Base-by-base conservation (phyloP, 306 rosid genomes). In the Luffa acutangula region DNA sequence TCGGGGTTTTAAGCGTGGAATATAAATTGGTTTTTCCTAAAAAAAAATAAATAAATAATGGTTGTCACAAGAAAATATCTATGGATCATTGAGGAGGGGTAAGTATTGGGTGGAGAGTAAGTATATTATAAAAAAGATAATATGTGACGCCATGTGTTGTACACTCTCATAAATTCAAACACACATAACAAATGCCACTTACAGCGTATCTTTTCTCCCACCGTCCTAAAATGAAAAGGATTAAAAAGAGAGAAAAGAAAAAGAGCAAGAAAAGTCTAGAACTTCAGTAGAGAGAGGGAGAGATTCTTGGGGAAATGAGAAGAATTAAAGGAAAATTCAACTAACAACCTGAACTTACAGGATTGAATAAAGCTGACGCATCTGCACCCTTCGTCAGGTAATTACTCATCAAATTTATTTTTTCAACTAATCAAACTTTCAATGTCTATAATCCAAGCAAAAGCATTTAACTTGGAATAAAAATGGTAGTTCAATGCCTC, bases 351-450 rank as follows among this genome's bases (percentile, higher is more conserved):
- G 42, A 72, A 45, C 57, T 25, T 49, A 12, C 56, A 46, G 57
- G 39, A 71, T 46, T 71, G 76, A 71, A 45, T 46, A 13, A 65
- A 42, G 52, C 7, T 9, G 17, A 39, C 42, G 5, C 76, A 71
- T 71, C 76, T 71, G 57, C 57, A 5, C 57, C 76, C 42, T 25
- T 71, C 12, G 41, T 71, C 76, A 71, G 57, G 56, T n/a, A 45
- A 15, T 64, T 71, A 46, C 77, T 25, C 77, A 14, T 71, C 58
- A 71, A 46, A 71, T 71, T 71, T 46, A 71, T 48, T 66, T 66
- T 20, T 51, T 52, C 57, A 52, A 14, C 57, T 14, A 14, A 52
- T 52, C 17, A 20, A 6, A 52, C 20, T 46, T 46, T 46, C 20
- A 52, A 52, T 52, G 15, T 7, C 69, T 62, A 62, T 33, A 36